phyloP scores from a whole-genome alignment of 1,284 basidiomycete genomes.

The Apiotrichum siamense region DNA sequence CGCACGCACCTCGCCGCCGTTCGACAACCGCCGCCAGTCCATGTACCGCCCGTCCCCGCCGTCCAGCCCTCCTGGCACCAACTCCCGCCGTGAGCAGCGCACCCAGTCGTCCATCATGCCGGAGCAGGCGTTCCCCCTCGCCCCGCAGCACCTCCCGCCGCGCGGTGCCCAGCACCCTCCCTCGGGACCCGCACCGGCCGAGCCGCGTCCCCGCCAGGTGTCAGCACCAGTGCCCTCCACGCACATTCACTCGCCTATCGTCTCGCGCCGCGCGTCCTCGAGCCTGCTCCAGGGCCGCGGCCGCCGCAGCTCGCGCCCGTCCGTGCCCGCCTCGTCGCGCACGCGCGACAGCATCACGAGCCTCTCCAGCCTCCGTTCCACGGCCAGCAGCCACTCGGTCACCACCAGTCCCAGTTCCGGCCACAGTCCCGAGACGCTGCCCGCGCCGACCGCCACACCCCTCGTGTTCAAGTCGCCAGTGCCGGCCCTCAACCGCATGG shows the following conservation, averaged over 20 bases:
- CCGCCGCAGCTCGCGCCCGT: not conserved
- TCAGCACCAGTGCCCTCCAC: too few relatives aligned
- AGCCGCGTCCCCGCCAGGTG: too few relatives aligned
- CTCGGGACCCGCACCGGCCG: too few relatives aligned
- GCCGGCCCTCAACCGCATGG: not conserved
- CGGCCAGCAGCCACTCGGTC: not conserved
- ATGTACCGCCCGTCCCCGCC: conserved; percentile 1
- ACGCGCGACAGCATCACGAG: conserved; percentile 1
- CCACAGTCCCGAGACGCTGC: not conserved
- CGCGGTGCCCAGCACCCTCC: not conserved
- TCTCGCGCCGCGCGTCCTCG: not conserved
- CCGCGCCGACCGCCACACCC: not conserved
- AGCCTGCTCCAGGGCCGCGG: not conserved
- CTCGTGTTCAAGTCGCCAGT: not conserved
- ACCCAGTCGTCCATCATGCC: not conserved
- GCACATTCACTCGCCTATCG: too few relatives aligned
- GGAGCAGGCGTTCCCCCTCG: not conserved
- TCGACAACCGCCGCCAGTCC: not conserved
- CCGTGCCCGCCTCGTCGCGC: not conserved
- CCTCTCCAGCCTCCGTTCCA: not conserved
- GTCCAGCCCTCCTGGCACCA: too few relatives aligned
- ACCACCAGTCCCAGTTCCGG: not conserved
- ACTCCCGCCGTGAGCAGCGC: too few relatives aligned
- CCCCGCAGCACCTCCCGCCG: not conserved
- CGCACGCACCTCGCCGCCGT: not conserved